Conservation (phyloP, 805 yeast genomes). For the Candida chauliodis region DNA sequence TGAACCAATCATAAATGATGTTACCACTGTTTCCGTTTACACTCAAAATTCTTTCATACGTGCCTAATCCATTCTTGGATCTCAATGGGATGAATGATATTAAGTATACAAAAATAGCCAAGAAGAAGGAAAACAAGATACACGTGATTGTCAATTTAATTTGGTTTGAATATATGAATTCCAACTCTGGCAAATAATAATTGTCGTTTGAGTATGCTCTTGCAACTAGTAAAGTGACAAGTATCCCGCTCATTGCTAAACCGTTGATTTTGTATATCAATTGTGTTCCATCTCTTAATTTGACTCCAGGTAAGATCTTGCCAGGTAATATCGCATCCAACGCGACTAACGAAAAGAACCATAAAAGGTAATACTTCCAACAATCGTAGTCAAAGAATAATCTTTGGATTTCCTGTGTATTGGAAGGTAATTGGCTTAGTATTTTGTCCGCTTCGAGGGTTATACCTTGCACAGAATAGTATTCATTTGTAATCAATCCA, state of each 20-base stretch:
- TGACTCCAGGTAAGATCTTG: slow-evolving; percentile 56
- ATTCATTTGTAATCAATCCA: slow-evolving; percentile 59
- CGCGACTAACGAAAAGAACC: slow-evolving; percentile 67
- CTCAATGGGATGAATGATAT: slow-evolving; percentile 62
- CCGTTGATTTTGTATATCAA: slow-evolving; percentile 84
- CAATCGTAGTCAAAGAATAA: slow-evolving; percentile 43
- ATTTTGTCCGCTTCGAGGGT: slow-evolving; percentile 40
- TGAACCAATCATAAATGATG: slow-evolving; percentile 85
- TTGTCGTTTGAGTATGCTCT: slow-evolving; percentile 44
- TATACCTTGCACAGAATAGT: slow-evolving; percentile 50
- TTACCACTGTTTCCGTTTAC: slow-evolving; percentile 83
- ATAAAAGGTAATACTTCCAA: slow-evolving; percentile 63
- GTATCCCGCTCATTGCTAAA: slow-evolving; percentile 44
- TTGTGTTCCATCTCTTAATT: slow-evolving; percentile 69
- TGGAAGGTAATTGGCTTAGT: slow-evolving; percentile 29
- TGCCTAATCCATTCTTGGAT: slow-evolving; percentile 47
- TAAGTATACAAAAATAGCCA: slow-evolving; percentile 65
- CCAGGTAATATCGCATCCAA: slow-evolving; percentile 66
- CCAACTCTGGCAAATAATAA: slow-evolving; percentile 73
- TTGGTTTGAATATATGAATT: slow-evolving; percentile 66
- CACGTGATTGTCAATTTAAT: slow-evolving; percentile 62
- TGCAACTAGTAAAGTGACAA: slow-evolving; percentile 37
- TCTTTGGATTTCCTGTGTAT: slow-evolving; percentile 18
- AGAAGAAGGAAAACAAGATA: slow-evolving; percentile 56
- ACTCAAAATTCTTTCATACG: slow-evolving; percentile 71